A percentile compares a stretch with the other conserved stretches of the same genome.
These are phyloP conservation scores for Aristolochia californica DNA, from an alignment of 164 flowering plant genomes.

Conservation along the genomic window DNA sequence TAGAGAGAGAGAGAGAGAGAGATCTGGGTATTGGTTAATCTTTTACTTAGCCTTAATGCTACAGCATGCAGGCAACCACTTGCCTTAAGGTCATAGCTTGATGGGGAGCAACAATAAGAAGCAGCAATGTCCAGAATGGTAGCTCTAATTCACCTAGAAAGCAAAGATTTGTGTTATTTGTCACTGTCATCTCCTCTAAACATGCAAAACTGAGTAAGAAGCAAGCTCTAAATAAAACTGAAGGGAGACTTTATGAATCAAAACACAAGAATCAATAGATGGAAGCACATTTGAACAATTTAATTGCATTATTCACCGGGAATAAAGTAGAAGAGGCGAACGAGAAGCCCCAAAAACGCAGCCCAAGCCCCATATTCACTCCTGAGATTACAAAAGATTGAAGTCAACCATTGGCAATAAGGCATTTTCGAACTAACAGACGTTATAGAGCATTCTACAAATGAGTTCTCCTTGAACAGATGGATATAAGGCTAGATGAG, in stretches of 20 bases:
- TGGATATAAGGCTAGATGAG: background rate
- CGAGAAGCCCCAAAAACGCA: slow-evolving; percentile 73
- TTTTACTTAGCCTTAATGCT: too few relatives aligned
- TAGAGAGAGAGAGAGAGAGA: too few relatives aligned
- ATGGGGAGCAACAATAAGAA: slow-evolving; percentile 63
- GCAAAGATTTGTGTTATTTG: slow-evolving; percentile 1
- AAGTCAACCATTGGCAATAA: background rate
- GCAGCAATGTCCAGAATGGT: slow-evolving; percentile 51
- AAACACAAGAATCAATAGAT: too few relatives aligned
- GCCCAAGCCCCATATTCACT: slow-evolving; percentile 85
- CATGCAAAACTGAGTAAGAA: too few relatives aligned
- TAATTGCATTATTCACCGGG: slow-evolving; percentile 43
- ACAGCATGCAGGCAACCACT: background rate
- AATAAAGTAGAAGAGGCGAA: slow-evolving; percentile 66
- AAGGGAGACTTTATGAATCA: background rate
- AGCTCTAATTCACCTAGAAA: slow-evolving; percentile 67
- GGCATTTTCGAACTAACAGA: background rate
- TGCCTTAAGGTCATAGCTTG: slow-evolving; percentile 52
- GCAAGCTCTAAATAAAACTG: too few relatives aligned
- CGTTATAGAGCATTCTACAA: background rate
- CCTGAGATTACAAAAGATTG: slow-evolving; percentile 26
- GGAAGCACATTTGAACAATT: background rate
- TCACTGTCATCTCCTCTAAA: too few relatives aligned
- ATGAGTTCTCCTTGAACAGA: too few relatives aligned
- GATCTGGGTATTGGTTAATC: too few relatives aligned